phyloP scores from a whole-genome alignment of 768 basidiomycete genomes.

The Candolleomyces efflorescens region DNA sequence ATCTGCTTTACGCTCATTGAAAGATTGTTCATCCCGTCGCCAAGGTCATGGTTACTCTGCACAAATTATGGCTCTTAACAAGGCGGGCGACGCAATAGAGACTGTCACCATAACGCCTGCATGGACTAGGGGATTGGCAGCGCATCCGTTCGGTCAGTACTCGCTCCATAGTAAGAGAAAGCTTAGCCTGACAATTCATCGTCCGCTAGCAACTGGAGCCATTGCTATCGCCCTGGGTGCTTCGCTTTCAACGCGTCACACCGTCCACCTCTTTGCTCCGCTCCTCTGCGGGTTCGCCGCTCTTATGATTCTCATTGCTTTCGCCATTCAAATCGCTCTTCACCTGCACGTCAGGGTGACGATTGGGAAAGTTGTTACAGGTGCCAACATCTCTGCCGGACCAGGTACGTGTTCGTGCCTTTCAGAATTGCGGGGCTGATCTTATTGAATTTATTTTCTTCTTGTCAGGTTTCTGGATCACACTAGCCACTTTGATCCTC shows the following conservation, averaged over 20 bases:
- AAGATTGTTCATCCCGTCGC: not conserved
- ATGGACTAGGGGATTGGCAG: conserved; percentile 72
- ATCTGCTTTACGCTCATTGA: not conserved
- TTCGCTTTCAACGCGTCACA: conserved; percentile 41
- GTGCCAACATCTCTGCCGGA: not conserved
- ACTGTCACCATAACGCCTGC: conserved; percentile 43
- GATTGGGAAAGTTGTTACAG: not conserved
- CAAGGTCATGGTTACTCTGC: conserved; percentile 56
- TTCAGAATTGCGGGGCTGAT: not conserved
- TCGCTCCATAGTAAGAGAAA: not conserved
- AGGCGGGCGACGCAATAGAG: conserved; percentile 21
- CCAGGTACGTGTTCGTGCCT: not conserved
- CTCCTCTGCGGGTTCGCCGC: conserved; percentile 70
- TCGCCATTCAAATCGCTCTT: conserved; percentile 74
- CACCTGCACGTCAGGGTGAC: conserved; percentile 1
- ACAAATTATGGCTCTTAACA: conserved; percentile 26
- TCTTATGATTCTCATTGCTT: conserved; percentile 62
- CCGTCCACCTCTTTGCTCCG: conserved; percentile 58
- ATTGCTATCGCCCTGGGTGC: conserved; percentile 47
- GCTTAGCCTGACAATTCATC: not conserved
- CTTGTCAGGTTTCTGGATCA: not conserved
- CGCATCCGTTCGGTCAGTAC: conserved; percentile 72
- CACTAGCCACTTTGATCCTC: not conserved
- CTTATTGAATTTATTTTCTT: not conserved
- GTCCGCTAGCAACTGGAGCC: conserved; percentile 42